These are phyloP conservation scores for Microcos paniculata DNA, from an alignment of 345 rosid species.

Conservation along the genomic window DNA sequence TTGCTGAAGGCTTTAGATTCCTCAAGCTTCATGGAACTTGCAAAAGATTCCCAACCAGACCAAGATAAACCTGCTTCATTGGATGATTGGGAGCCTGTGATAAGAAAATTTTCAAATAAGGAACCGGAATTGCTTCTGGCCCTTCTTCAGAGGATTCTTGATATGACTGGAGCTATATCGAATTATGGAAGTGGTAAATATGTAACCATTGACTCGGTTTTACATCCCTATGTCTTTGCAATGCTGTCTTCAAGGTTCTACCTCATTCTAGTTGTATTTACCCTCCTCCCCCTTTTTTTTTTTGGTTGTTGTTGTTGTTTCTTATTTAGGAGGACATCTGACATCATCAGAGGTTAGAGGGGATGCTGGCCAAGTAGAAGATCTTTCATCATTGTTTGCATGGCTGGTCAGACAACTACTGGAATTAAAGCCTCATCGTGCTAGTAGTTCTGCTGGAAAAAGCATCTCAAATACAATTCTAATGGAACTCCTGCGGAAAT, in stretches of 20 bases:
- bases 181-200: conserved; percentile 51
- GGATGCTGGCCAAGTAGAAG: conserved; percentile 38
- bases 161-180: conserved; percentile 44
- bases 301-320: conserved; percentile 20
- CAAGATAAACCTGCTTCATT: conserved; percentile 33
- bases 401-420: conserved; percentile 65
- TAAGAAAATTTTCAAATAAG: conserved; percentile 54
- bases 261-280: neutral
- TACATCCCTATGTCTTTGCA: neutral
- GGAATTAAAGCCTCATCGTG: conserved; percentile 37
- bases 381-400: conserved; percentile 55
- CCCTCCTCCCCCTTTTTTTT: neutral
- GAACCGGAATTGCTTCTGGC: conserved; percentile 72
- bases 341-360: conserved; percentile 26
- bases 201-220: neutral
- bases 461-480: conserved; percentile 37
- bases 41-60: conserved; percentile 28
- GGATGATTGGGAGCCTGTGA: conserved; percentile 69
- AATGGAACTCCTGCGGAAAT: conserved; percentile 49
- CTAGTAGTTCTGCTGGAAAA: conserved; percentile 32
- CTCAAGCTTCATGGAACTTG: conserved; percentile 37
- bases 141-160: conserved; percentile 63
- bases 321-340: conserved; percentile 28
- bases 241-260: neutral
- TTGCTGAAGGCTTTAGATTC: conserved; percentile 54